Evolutionary conservation across 768 basidiomycete species (phyloP), one percentile per base, ranked within the genome.

Genomic region (Leucogyrophana mollusca): DNA sequence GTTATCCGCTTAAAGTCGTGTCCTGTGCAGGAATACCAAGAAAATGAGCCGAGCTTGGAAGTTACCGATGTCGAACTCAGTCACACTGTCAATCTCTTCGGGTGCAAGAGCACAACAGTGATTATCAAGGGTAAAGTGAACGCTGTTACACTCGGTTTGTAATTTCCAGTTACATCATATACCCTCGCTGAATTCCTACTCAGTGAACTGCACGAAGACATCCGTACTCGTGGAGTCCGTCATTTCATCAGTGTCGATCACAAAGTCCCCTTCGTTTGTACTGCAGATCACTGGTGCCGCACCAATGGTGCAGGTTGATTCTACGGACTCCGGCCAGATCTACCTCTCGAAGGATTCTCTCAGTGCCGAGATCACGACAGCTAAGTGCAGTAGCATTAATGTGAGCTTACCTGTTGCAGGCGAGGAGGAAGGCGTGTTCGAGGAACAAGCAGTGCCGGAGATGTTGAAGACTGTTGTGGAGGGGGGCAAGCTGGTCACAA

Each of bases 311-410:
- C 90, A 94, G 58, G 69, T 99, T 16, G 96, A 99, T 67, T 85
- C 87, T 13, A 95, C 93, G 11, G 96, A 98, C 67, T 90, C 89
- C 6, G 96, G 96, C 4, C 90, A 93, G 63, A 83, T 99, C 54
- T 99, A 90, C 69, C 78, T 99, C 32, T 94, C 91, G 18, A 87
- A 85, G 60, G 82, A 79, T 10, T 87, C 86, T 54, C 73, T 97
- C 41, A 78, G 65, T 45, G 77, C 82, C 9, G 94, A 97, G 69
- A 87, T 99, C 56, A 90, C 90, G 22, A 95, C 94, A 0, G 87
- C 92, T 41, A 97, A 98, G 68, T 94, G 91, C 66, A 92, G 89
- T 58, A 76, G 83, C 24, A 88, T 99, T 67, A 99, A 98, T 68
- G 74, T 99, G 53, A 90, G 81, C 55, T 60, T 97, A 17, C 94